A percentile compares a stretch with the other conserved stretches of the same genome.
These are phyloP conservation scores for Puccinia horiana DNA, from an alignment of 1,284 basidiomycete species.

Conservation along the genomic window DNA sequence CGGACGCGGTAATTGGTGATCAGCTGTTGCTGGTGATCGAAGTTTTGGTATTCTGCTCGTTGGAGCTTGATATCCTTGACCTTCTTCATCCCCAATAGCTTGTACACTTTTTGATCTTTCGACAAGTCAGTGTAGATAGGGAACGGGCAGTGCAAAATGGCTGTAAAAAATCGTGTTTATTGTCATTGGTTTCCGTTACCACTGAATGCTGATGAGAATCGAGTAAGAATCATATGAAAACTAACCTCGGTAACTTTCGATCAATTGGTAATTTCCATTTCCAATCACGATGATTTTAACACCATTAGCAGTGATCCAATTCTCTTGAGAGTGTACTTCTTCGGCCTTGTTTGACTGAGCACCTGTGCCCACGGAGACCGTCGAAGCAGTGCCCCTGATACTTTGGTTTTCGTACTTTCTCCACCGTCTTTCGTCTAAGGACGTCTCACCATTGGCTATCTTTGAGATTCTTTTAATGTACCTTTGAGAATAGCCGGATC, in stretches of 20 bases:
- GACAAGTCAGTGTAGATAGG: conserved; percentile 35
- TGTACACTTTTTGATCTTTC: conserved; percentile 17
- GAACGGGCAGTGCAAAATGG: conserved; percentile 38
- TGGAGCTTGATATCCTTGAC: neutral
- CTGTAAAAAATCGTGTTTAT: neutral
- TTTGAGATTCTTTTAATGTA: conserved; percentile 26
- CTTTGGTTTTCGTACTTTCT: neutral
- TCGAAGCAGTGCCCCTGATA: neutral
- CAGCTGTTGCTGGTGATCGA: neutral
- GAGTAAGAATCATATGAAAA: neutral
- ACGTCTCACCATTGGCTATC: neutral
- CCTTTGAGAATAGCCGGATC: neutral
- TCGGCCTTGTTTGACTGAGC: neutral
- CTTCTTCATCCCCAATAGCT: conserved; percentile 5
- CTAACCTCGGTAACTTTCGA: conserved; percentile 21
- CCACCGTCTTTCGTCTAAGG: neutral
- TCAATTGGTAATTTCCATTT: conserved; percentile 29
- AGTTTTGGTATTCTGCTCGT: neutral
- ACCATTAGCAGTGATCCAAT: conserved; percentile 24
- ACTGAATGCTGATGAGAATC: neutral
- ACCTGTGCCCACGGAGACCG: neutral
- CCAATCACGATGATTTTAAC: conserved; percentile 37
- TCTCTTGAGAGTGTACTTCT: neutral
- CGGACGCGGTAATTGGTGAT: neutral
- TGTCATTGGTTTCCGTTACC: neutral